Conservation (phyloP, 768 basidiomycete species). For the Russula virescens region DNA sequence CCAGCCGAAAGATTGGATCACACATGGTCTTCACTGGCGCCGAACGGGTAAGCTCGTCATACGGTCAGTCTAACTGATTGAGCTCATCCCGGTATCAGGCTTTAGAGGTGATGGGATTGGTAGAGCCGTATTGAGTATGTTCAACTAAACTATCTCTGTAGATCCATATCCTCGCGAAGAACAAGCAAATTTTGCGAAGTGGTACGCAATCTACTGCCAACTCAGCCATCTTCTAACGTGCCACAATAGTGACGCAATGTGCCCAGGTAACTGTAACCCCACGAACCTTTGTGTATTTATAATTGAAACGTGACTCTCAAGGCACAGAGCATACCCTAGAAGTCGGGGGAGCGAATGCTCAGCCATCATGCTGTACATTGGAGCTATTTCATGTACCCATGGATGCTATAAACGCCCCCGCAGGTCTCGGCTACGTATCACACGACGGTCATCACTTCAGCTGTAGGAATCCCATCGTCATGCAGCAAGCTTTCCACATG, state of each 20-base stretch:
- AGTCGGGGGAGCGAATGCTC: constrained; percentile 28
- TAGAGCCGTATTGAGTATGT: neutral
- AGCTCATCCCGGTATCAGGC: constrained; percentile 30
- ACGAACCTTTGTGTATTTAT: no score
- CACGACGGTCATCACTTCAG: constrained; percentile 50
- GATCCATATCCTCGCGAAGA: constrained; percentile 59
- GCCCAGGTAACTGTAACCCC: constrained; percentile 35
- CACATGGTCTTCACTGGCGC: constrained; percentile 52
- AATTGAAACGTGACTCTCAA: constrained; percentile 23
- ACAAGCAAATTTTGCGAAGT: constrained; percentile 47
- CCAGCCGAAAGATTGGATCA: constrained; percentile 47
- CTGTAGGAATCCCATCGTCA: constrained; percentile 48
- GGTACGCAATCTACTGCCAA: constrained; percentile 32
- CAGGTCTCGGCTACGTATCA: constrained; percentile 44
- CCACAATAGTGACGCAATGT: constrained; percentile 43
- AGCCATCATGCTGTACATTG: constrained; percentile 50
- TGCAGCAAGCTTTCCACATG: constrained; percentile 58
- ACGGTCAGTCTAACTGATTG: constrained; percentile 8
- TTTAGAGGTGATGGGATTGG: constrained; percentile 42
- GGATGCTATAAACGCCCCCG: constrained; percentile 28
- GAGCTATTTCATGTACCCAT: constrained; percentile 46
- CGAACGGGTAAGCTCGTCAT: constrained; percentile 41
- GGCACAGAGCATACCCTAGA: constrained; percentile 45
- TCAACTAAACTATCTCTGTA: constrained; percentile 18
- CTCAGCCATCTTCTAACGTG: neutral